These are phyloP conservation scores for Penicillium longicatenatum DNA, from an alignment of 495 filamentous ascomycete genomes.

Conservation along the genomic window DNA sequence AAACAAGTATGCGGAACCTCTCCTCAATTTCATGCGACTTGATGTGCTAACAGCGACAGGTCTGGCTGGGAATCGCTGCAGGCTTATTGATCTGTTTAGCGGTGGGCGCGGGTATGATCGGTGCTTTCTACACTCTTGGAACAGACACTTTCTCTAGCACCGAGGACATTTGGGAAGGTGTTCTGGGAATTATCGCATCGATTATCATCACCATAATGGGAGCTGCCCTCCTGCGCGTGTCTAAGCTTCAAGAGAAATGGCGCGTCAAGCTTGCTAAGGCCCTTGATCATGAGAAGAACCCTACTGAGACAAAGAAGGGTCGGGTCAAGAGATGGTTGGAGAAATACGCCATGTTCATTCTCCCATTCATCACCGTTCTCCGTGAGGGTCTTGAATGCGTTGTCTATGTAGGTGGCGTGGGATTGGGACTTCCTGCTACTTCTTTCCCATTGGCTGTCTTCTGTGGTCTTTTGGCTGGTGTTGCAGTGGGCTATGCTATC, in stretches of 20 bases:
- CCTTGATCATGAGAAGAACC: constrained; percentile 54
- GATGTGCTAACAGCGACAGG: not conserved
- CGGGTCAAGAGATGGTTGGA: constrained; percentile 65
- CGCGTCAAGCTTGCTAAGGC: constrained; percentile 70
- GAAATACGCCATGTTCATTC: constrained; percentile 79
- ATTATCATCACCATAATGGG: constrained; percentile 81
- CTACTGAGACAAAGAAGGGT: constrained; percentile 24
- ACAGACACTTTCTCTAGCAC: constrained; percentile 63
- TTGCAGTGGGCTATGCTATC: constrained; percentile 65
- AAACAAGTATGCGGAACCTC: constrained; percentile 64
- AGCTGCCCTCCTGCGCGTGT: constrained; percentile 75
- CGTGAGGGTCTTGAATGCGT: constrained; percentile 82
- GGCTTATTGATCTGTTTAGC: constrained; percentile 68
- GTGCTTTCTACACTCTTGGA: constrained; percentile 73
- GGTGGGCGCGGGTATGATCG: constrained; percentile 74
- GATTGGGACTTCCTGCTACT: constrained; percentile 69
- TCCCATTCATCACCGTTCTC: constrained; percentile 83
- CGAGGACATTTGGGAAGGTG: constrained; percentile 79
- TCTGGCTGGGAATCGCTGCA: constrained; percentile 55
- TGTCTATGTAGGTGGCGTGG: constrained; percentile 80
- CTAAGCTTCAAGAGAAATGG: constrained; percentile 87
- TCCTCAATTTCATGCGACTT: not conserved
- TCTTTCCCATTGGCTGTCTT: constrained; percentile 76
- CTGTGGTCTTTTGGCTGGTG: constrained; percentile 64
- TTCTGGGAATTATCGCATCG: constrained; percentile 68